phyloP scores from a whole-genome alignment of 2,329 filamentous ascomycete genomes.

The Xylaria sp. region DNA sequence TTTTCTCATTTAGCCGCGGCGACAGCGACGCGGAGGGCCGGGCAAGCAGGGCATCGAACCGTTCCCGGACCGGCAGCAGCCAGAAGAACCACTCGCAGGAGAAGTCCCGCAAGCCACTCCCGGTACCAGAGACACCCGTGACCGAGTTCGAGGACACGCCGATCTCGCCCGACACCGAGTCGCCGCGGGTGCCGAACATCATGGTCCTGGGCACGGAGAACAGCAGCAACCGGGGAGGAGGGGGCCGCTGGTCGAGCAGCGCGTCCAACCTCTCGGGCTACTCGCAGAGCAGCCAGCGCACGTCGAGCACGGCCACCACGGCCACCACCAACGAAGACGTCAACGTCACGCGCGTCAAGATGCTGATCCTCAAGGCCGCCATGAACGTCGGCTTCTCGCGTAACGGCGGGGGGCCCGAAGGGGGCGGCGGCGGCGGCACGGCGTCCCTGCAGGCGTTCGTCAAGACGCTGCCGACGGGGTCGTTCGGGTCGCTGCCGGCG shows the following conservation, averaged over 20 bases:
- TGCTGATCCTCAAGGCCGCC: constrained; percentile 80
- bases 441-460: constrained; percentile 73
- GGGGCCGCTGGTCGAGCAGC: constrained; percentile 79
- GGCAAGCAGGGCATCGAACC: constrained; percentile 54
- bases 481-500: constrained; percentile 74
- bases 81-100: constrained; percentile 54
- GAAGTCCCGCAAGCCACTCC: constrained; percentile 49
- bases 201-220: constrained; percentile 76
- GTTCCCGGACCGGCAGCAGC: constrained; percentile 55
- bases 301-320: constrained; percentile 73
- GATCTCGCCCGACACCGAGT: constrained; percentile 77
- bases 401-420: constrained; percentile 46
- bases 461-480: constrained; percentile 71
- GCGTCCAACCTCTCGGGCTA: constrained; percentile 79
- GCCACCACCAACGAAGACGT: constrained; percentile 70
- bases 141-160: constrained; percentile 94
- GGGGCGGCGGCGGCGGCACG: constrained; percentile 47
- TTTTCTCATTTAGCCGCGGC: constrained; percentile 48
- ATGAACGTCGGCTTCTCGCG: constrained; percentile 82
- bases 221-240: constrained; percentile 43
- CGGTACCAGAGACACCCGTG: constrained; percentile 83
- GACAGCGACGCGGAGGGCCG: constrained; percentile 40
- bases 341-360: constrained; percentile 76
- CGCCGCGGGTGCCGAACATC: constrained; percentile 80
- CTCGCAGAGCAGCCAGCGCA: constrained; percentile 69